Conservation (phyloP, 176 grass and related monocot genomes). For the Lolium multiflorum region DNA sequence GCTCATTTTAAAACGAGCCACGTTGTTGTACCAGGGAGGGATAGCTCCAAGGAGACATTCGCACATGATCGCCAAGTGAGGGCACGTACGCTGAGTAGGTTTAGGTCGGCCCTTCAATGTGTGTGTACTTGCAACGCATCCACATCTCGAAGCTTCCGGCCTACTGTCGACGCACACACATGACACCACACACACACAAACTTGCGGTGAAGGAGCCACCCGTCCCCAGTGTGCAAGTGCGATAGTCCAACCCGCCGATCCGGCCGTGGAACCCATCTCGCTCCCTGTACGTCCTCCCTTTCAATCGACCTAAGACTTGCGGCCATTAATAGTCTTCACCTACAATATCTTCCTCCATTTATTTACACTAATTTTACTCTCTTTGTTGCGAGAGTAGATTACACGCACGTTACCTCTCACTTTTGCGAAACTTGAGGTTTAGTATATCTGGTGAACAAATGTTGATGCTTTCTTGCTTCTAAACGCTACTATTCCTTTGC, state of each 20-base stretch:
- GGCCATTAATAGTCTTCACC: constrained; percentile 19
- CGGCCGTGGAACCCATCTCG: background rate
- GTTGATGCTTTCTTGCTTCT: background rate
- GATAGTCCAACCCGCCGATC: constrained; percentile 22
- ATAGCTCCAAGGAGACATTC: background rate
- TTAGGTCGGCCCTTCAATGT: background rate
- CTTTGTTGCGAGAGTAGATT: background rate
- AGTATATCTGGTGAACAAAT: background rate
- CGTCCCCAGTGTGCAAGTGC: background rate
- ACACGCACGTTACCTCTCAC: background rate
- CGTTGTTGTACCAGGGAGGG: no score
- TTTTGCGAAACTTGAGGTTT: background rate
- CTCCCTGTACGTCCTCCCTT: background rate
- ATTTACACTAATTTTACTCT: background rate
- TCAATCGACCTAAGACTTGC: constrained; percentile 18
- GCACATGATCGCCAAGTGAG: background rate
- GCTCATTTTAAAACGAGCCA: no score
- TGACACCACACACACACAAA: no score
- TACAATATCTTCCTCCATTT: constrained; percentile 2
- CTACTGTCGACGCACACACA: background rate
- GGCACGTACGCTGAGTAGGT: background rate
- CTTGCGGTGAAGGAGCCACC: background rate
- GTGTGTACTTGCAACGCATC: background rate
- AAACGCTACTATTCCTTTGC: background rate
- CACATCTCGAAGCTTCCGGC: constrained; percentile 21